Percentiles rank a stretch among this genome's conserved stretches.
These are phyloP conservation scores for Solanum chmielewskii DNA, from an alignment of 257 asterid genomes.

Conservation along the genomic window DNA sequence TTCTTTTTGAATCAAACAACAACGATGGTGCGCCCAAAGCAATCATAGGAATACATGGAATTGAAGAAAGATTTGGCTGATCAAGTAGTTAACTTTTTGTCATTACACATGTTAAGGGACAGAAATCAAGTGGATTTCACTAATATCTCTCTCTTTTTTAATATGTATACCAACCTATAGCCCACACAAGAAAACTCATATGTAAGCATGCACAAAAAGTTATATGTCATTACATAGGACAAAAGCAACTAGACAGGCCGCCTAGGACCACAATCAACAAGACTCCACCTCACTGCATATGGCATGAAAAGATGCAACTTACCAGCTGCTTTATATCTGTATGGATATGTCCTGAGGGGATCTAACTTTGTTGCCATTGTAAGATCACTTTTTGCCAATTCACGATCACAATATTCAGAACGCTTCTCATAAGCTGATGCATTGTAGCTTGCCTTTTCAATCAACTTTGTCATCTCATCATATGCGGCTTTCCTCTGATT, in stretches of 20 bases:
- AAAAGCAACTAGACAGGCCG: neutral
- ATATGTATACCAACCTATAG: neutral
- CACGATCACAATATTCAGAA: conserved; percentile 84
- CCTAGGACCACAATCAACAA: neutral
- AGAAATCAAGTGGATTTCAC: neutral
- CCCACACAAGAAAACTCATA: neutral
- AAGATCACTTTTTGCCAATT: conserved; percentile 84
- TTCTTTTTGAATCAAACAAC: neutral
- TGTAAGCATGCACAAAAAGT: neutral
- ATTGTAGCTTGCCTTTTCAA: conserved; percentile 67
- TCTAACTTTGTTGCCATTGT: conserved; percentile 70
- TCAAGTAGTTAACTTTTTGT: neutral
- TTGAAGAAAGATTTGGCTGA: neutral
- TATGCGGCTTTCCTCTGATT: conserved; percentile 75
- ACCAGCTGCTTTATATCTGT: conserved; percentile 93
- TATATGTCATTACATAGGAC: neutral
- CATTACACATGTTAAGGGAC: neutral
- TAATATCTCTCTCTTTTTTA: neutral
- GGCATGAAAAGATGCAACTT: conserved; percentile 7
- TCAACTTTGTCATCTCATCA: conserved; percentile 96
- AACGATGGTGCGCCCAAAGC: neutral
- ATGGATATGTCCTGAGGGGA: conserved; percentile 89
- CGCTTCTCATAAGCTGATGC: conserved; percentile 99
- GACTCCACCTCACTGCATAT: neutral
- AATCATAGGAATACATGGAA: neutral